Conservation (phyloP, 2,329 filamentous ascomycete species). For the Paecilomyces sp. region DNA sequence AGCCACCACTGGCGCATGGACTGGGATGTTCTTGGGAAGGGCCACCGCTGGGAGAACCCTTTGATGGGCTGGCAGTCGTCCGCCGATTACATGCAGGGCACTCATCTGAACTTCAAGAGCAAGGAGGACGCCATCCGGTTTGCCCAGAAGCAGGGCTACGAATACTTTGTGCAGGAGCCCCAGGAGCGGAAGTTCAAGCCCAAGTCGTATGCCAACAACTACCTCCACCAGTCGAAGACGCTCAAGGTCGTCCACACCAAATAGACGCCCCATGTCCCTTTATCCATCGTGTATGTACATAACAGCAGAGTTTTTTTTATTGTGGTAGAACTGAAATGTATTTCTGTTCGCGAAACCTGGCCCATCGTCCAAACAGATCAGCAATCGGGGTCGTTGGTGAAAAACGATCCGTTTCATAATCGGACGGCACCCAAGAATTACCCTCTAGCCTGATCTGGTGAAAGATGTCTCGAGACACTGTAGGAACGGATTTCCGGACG, state of each 20-base stretch:
- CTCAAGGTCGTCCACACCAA: conserved; percentile 82
- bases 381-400: not conserved
- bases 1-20: conserved; percentile 91
- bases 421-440: not conserved
- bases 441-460: not conserved
- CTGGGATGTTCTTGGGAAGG: conserved; percentile 89
- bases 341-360: not conserved
- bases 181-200: conserved; percentile 77
- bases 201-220: conserved; percentile 97
- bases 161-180: conserved; percentile 97
- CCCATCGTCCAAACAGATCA: not conserved
- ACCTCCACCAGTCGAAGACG: conserved; percentile 75
- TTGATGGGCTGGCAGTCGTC: conserved; percentile 99
- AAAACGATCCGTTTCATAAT: not conserved
- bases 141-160: conserved; percentile 97
- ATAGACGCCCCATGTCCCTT: conserved; percentile 40
- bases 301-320: conserved; percentile 17
- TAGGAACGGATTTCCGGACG: not conserved
- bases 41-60: conserved; percentile 96
- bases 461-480: not conserved
- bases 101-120: conserved; percentile 77
- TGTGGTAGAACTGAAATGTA: not conserved
- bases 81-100: conserved; percentile 90
- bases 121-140: conserved; percentile 95
- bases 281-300: conserved; percentile 31